phyloP scores from a whole-genome alignment of 768 basidiomycete genomes.

The Cystofilobasidium ferigula region DNA sequence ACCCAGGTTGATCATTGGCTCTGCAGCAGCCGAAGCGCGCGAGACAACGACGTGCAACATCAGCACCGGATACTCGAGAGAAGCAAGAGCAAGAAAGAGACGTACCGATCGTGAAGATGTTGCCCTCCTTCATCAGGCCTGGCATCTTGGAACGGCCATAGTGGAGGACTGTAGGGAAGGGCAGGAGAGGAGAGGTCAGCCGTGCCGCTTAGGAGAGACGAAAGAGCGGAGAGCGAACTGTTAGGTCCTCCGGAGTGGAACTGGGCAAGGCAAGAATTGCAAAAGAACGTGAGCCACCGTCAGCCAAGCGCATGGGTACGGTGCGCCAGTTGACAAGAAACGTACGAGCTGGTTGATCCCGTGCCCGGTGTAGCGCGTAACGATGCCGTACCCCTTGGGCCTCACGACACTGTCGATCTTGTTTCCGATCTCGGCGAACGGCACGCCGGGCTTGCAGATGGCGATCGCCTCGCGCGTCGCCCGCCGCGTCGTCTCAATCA shows the following conservation, averaged over 20 bases:
- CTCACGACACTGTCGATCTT: slow-evolving; percentile 66
- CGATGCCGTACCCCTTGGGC: slow-evolving; percentile 73
- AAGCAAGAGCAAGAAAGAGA: slow-evolving; percentile 19
- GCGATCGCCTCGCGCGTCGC: slow-evolving; percentile 81
- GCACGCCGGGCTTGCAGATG: slow-evolving; percentile 81
- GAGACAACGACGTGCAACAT: too few relatives aligned
- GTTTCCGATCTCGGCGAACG: slow-evolving; percentile 52
- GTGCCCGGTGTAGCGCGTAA: slow-evolving; percentile 84
- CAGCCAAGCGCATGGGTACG: not conserved
- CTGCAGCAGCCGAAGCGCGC: too few relatives aligned
- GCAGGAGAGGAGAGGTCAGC: not conserved
- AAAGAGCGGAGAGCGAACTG: slow-evolving; percentile 29
- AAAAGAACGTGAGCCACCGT: not conserved
- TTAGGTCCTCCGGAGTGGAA: slow-evolving; percentile 81
- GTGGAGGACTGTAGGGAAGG: slow-evolving; percentile 54
- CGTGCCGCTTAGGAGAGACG: not conserved
- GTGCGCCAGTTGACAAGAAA: not conserved
- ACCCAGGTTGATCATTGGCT: slow-evolving; percentile 85
- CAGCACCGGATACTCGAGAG: too few relatives aligned
- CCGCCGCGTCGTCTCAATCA: slow-evolving; percentile 71
- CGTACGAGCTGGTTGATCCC: slow-evolving; percentile 57
- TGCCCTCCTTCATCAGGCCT: slow-evolving; percentile 81
- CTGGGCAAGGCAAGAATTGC: slow-evolving; percentile 32
- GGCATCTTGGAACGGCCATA: slow-evolving; percentile 89
- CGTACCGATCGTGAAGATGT: slow-evolving; percentile 55